Percentiles rank a stretch among this genome's conserved stretches.
phyloP scores from a whole-genome alignment of 768 basidiomycete species.

The Hypsizygus marmoreus region DNA sequence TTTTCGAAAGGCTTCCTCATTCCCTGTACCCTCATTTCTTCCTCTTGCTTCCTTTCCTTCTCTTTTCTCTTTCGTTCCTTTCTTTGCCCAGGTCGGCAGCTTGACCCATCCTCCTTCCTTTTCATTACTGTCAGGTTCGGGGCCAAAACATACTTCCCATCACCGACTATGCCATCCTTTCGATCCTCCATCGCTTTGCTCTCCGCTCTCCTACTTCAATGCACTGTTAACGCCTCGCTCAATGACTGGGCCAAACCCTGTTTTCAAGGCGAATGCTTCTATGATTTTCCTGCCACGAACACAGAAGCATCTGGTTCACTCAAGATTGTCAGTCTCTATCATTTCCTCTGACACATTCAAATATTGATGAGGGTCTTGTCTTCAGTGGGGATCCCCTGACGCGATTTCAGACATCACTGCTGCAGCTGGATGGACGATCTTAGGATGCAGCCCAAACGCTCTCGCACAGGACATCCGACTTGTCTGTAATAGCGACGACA shows the following conservation, averaged over 20 bases:
- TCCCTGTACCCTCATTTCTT: background rate
- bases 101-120: background rate
- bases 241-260: conserved; percentile 46
- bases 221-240: too few species aligned
- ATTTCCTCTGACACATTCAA: background rate
- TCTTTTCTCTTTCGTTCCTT: conserved; percentile 4
- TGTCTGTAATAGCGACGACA: conserved; percentile 37
- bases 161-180: background rate
- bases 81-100: conserved; percentile 11
- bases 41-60: background rate
- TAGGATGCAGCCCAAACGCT: conserved; percentile 41
- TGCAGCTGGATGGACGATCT: conserved; percentile 53
- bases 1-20: too few species aligned
- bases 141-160: background rate
- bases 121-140: background rate
- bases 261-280: conserved; percentile 38
- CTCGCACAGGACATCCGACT: conserved; percentile 47
- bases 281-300: conserved; percentile 31
- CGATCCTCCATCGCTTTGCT: too few species aligned
- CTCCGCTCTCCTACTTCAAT: too few species aligned
- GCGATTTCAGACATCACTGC: conserved; percentile 43
- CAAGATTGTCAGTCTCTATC: conserved; percentile 31
- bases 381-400: conserved; percentile 36
- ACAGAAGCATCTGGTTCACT: conserved; percentile 36
- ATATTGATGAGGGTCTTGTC: background rate